These are phyloP conservation scores for Rhinocladiella mackenziei DNA, from an alignment of 2,329 filamentous ascomycete species.

Conservation along the genomic window DNA sequence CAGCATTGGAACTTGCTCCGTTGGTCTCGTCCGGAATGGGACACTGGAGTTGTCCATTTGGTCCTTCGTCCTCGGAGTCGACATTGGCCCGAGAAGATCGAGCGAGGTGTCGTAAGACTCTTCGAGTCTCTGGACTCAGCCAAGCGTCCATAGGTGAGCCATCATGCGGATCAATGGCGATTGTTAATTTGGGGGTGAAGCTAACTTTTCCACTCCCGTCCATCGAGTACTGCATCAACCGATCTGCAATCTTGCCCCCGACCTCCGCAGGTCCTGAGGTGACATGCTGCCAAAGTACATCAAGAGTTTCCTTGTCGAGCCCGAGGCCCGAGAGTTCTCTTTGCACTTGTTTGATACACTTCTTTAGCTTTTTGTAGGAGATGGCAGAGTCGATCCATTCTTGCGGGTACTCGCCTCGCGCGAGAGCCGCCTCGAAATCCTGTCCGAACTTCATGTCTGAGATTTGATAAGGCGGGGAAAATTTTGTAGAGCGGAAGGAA, in stretches of 20 bases:
- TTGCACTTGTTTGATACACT: conserved; percentile 77
- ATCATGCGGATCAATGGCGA: conserved; percentile 63
- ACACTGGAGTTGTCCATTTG: not conserved
- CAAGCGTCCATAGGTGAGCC: conserved; percentile 66
- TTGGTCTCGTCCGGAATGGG: conserved; percentile 1
- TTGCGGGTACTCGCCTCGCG: conserved; percentile 68
- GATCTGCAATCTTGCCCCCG: conserved; percentile 29
- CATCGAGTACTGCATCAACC: conserved; percentile 54
- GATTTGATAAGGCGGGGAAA: too few relatives aligned
- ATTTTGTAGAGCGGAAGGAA: too few relatives aligned
- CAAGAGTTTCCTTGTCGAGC: conserved; percentile 66
- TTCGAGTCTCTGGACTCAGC: conserved; percentile 61
- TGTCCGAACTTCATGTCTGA: conserved; percentile 78
- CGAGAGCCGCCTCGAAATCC: conserved; percentile 66
- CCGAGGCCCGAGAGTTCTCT: conserved; percentile 67
- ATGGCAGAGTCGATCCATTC: conserved; percentile 71
- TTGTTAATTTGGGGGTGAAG: conserved; percentile 65
- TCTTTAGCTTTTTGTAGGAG: conserved; percentile 80
- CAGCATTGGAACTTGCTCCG: not conserved
- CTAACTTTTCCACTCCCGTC: conserved; percentile 41
- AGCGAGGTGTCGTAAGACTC: conserved; percentile 60
- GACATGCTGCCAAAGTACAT: conserved; percentile 56
- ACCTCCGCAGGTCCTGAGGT: conserved; percentile 36
- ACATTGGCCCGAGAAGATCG: conserved; percentile 27
- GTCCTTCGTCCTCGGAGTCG: conserved; percentile 2